Evolutionary conservation across 164 flowering plant genomes (phyloP).

Genomic region (Vitis vinifera): DNA sequence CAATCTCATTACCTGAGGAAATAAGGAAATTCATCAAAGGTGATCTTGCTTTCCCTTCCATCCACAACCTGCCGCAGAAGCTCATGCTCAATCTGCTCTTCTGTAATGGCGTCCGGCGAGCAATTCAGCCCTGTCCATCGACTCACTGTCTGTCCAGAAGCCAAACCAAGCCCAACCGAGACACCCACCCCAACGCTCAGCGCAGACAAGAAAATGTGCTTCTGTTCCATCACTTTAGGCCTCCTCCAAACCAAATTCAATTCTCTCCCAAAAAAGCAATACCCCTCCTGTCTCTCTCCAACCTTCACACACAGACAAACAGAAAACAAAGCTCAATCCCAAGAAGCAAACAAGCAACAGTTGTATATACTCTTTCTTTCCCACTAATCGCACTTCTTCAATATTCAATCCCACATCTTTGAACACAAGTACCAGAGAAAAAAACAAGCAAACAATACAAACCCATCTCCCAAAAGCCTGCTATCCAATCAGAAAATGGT

Average conservation of each 20-base stretch:
- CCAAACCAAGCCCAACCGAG: conserved; percentile 63
- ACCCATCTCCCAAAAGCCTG: too few species aligned
- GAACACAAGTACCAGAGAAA: too few species aligned
- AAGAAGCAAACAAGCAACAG: too few species aligned
- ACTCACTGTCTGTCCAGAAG: conserved; percentile 51
- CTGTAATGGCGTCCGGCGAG: conserved; percentile 29
- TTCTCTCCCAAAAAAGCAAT: neutral
- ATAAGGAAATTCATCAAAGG: conserved; percentile 64
- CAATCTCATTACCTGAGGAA: conserved; percentile 43
- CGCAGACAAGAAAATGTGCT: conserved; percentile 57
- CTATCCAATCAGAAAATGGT: too few species aligned
- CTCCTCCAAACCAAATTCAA: neutral
- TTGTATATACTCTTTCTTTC: too few species aligned
- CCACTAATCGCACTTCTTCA: too few species aligned
- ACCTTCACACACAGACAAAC: neutral
- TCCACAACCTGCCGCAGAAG: conserved; percentile 44
- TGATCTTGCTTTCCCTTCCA: conserved; percentile 46
- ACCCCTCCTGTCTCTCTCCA: neutral
- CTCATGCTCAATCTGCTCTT: conserved; percentile 54
- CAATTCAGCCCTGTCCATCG: conserved; percentile 38
- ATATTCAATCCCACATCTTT: too few species aligned
- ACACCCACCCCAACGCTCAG: conserved; percentile 66
- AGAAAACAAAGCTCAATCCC: too few species aligned
- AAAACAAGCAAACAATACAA: too few species aligned
- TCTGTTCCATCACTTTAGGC: conserved; percentile 53